Percentiles rank a stretch among this genome's conserved stretches.
phyloP scores from a whole-genome alignment of 352 stramenopile genomes.

The Phytophthora lateralis region DNA sequence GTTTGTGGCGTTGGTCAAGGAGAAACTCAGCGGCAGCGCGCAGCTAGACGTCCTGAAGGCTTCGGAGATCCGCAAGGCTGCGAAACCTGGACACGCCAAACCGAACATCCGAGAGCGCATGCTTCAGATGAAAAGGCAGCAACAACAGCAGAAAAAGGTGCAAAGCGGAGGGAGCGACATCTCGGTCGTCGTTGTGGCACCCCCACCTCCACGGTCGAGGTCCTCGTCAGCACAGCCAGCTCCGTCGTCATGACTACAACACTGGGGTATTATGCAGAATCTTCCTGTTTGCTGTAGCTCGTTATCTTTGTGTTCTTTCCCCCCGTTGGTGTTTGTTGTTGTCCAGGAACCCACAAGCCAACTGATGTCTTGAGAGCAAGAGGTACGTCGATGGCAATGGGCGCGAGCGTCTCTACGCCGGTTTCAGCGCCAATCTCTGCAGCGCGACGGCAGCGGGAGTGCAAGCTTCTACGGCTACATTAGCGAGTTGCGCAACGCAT shows the following conservation, averaged over 20 bases:
- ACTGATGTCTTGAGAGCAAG: neutral
- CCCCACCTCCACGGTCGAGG: conserved; percentile 11
- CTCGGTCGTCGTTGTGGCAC: conserved; percentile 32
- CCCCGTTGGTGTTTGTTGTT: neutral
- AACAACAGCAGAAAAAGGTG: conserved; percentile 34
- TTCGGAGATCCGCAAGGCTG: conserved; percentile 49
- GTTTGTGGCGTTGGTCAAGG: conserved; percentile 65
- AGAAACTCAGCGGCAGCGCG: conserved; percentile 53
- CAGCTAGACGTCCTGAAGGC: conserved; percentile 72
- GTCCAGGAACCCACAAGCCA: neutral
- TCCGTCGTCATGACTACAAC: conserved; percentile 37
- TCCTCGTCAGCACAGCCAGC: conserved; percentile 24
- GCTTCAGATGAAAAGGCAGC: conserved; percentile 58
- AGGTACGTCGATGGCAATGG: neutral
- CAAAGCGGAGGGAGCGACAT: conserved; percentile 38
- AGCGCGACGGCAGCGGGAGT: neutral
- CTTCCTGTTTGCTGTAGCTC: conserved; percentile 29
- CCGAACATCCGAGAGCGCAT: conserved; percentile 63
- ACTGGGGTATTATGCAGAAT: conserved; percentile 32
- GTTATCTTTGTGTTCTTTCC: conserved; percentile 16
- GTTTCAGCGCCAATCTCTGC: neutral
- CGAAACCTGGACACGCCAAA: conserved; percentile 38
- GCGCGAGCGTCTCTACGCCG: too few relatives aligned
- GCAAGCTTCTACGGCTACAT: conserved; percentile 1
- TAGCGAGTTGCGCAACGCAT: too few relatives aligned